Percentiles rank a stretch among this genome's conserved stretches.
These are phyloP conservation scores for Penicillium sp. DNA, from an alignment of 2,329 filamentous ascomycete genomes.

Conservation along the genomic window DNA sequence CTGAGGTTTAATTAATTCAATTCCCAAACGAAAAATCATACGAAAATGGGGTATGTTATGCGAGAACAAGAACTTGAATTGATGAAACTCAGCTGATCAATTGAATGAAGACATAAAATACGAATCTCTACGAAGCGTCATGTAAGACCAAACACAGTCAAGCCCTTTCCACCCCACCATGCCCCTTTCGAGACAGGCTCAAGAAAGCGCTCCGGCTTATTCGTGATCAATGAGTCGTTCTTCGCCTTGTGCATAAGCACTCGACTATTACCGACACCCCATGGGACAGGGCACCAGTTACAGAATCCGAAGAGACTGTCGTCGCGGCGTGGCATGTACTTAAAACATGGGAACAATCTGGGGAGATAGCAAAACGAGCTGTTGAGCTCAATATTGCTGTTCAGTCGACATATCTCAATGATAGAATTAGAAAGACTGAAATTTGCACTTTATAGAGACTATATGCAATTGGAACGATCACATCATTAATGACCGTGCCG, in stretches of 20 bases:
- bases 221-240: constrained; percentile 74
- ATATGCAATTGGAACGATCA: constrained; percentile 1
- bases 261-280: constrained; percentile 71
- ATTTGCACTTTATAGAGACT: neutral
- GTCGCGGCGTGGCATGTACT: constrained; percentile 48
- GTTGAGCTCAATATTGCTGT: neutral
- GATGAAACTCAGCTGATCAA: neutral
- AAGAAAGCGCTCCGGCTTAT: constrained; percentile 99
- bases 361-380: neutral
- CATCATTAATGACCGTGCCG: constrained; percentile 10
- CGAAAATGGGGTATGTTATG: neutral
- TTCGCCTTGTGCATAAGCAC: constrained; percentile 71
- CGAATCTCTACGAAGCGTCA: constrained; percentile 26
- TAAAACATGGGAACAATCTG: constrained; percentile 1
- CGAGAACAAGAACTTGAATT: too few species aligned
- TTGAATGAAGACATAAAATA: constrained; percentile 4
- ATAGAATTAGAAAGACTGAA: neutral
- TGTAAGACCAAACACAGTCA: constrained; percentile 93
- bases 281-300: constrained; percentile 61
- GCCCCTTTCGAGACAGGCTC: constrained; percentile 75
- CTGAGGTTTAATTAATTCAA: neutral
- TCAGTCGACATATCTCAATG: neutral
- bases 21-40: neutral
- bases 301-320: constrained; percentile 53
- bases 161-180: constrained; percentile 83